Conservation (phyloP, 306 rosid genomes). For the Myrica gale region DNA sequence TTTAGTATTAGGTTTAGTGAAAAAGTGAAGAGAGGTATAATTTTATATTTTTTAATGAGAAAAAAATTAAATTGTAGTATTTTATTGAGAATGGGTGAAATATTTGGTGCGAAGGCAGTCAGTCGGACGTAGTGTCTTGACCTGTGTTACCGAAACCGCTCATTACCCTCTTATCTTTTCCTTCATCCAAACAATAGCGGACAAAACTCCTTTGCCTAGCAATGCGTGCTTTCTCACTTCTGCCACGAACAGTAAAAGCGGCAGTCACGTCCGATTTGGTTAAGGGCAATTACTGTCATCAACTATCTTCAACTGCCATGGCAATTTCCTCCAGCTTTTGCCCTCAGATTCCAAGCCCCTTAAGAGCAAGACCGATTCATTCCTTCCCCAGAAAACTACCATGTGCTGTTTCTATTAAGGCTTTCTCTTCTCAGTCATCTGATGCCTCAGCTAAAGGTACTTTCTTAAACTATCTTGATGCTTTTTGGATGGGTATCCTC, state of each 20-base stretch:
- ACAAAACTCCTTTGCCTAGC: conserved; percentile 8
- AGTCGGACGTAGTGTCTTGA: background rate
- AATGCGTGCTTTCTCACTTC: conserved; percentile 26
- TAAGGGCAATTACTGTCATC: conserved; percentile 32
- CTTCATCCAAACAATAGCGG: conserved; percentile 32
- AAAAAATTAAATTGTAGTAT: no score
- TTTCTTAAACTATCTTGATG: background rate
- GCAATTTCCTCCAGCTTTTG: conserved; percentile 56
- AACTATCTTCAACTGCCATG: conserved; percentile 52
- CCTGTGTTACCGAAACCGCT: background rate
- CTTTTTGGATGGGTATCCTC: background rate
- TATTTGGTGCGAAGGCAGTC: no score
- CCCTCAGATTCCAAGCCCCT: conserved; percentile 45
- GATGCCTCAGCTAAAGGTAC: conserved; percentile 44
- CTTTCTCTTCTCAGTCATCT: conserved; percentile 47
- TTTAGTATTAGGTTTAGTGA: no score
- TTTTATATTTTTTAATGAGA: no score
- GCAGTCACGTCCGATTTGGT: conserved; percentile 30
- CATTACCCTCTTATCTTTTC: background rate
- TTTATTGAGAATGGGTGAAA: no score
- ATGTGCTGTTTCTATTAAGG: conserved; percentile 31
- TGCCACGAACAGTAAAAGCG: background rate
- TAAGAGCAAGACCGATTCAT: conserved; percentile 33
- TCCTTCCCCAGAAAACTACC: conserved; percentile 27
- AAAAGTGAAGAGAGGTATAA: no score